Evolutionary conservation across 2,329 filamentous ascomycete genomes (phyloP), one percentile per base, ranked within the genome.

Genomic region (Colletotrichum scovillei): DNA sequence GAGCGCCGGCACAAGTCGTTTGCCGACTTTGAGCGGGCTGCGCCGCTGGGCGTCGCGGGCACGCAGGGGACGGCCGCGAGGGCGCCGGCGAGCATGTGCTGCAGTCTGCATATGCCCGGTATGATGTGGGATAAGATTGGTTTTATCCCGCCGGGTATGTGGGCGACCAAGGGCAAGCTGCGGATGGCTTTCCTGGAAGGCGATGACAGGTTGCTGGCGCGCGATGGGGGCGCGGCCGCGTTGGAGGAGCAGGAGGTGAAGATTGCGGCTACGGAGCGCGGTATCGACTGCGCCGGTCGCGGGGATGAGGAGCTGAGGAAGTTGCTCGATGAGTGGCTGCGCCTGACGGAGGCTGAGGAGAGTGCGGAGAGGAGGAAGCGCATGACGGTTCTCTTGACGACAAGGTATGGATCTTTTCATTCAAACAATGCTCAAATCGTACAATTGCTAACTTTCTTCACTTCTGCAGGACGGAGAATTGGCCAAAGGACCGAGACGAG

Each of bases 261-360:
- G 73, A 87, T 94, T 72, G 94, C 94, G 16, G 93, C 93, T 77
- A 87, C 90, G 70, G 93, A 95, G 75, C 87, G 93, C 16, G 94
- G 92, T 0, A 86, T 93, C 46, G 84, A 90, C 76, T 86, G 90
- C 11, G 76, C 90, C 30, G 87, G 83, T 3, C 87, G 88, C 70
- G 89, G 88, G 26, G 91, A 94, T 77, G 81, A 82, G 1, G 88
- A 90, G 73, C 78, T 95, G 75, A 81, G 87, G 73, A 78, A 78
- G 9, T 78, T 81, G 76, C 78, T 91, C 56, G 81, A 79, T 26
- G 80, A 82, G 67, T 90, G 88, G 89, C 76, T 91, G 59, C 78
- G 80, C n/a, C 78, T 85, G 77, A 86, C 87, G 24, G 81, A 80
- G 19, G 80, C 79, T 2, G 81, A 81, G 71, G 81, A 83, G 19